phyloP scores from a whole-genome alignment of 768 basidiomycete species.

The Macrolepiota albuminosa region DNA sequence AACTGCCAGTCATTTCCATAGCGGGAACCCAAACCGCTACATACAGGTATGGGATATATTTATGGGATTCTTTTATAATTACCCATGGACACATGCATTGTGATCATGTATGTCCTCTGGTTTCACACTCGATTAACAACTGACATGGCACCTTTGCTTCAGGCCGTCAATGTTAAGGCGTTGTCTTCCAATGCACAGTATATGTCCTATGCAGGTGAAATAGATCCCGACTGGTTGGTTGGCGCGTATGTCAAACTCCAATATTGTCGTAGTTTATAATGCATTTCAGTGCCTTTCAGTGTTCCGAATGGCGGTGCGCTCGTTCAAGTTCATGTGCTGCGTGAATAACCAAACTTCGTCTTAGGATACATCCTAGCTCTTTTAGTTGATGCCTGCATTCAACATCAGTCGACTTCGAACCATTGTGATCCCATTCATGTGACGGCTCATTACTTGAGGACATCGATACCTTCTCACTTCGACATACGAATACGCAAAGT shows the following conservation, averaged over 20 bases:
- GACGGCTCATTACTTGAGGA: conserved; percentile 52
- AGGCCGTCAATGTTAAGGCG: conserved; percentile 26
- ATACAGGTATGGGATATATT: too few relatives aligned
- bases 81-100: neutral
- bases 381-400: conserved; percentile 49
- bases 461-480: conserved; percentile 36
- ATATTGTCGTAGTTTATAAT: conserved; percentile 3
- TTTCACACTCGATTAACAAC: neutral
- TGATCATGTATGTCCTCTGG: neutral
- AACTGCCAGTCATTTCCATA: too few relatives aligned
- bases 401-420: conserved; percentile 34
- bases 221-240: conserved; percentile 44
- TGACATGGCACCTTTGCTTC: conserved; percentile 35
- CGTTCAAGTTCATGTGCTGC: neutral
- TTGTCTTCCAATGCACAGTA: conserved; percentile 10
- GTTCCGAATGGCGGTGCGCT: conserved; percentile 49
- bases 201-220: conserved; percentile 29
- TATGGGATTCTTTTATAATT: conserved; percentile 2
- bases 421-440: conserved; percentile 58
- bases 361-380: conserved; percentile 57
- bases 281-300: conserved; percentile 22
- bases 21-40: too few relatives aligned
- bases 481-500: conserved; percentile 43
- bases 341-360: neutral
- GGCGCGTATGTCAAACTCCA: conserved; percentile 31